These are phyloP conservation scores for Tolypocladium inflatum DNA, from an alignment of 2,329 filamentous ascomycete genomes.

Conservation along the genomic window DNA sequence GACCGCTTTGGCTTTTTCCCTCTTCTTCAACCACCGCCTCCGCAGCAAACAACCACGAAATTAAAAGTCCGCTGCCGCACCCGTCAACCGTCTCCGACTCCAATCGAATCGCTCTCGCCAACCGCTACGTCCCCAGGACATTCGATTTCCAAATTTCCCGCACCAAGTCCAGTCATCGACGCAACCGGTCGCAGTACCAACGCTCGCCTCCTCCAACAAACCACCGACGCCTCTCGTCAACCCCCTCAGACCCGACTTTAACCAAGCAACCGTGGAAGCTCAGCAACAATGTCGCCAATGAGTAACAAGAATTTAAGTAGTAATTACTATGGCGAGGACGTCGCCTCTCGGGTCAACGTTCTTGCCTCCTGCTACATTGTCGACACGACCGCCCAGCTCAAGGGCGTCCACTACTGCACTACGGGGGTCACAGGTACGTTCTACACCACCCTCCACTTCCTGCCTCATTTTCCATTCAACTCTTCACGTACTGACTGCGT, in stretches of 20 bases:
- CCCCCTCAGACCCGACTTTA: constrained; percentile 6
- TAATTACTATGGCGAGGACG: constrained; percentile 69
- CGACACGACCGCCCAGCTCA: constrained; percentile 61
- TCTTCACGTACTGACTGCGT: constrained; percentile 8
- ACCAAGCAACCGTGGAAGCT: constrained; percentile 13
- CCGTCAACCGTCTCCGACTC: neutral
- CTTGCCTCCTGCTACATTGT: constrained; percentile 89
- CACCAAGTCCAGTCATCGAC: neutral
- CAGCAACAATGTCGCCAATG: constrained; percentile 53
- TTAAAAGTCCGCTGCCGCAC: neutral
- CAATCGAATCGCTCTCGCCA: neutral
- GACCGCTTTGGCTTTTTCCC: neutral
- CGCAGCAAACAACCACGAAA: neutral
- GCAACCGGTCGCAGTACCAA: neutral
- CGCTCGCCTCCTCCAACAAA: neutral
- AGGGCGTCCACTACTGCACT: constrained; percentile 93
- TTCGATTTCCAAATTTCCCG: neutral
- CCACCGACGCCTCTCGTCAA: neutral
- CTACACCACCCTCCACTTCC: neutral
- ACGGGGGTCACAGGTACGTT: constrained; percentile 68
- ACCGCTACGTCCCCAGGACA: neutral
- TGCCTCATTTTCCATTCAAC: neutral
- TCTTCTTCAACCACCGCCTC: neutral
- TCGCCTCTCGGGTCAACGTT: constrained; percentile 59
- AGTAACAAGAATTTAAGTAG: constrained; percentile 59